These are phyloP conservation scores for Cytospora piceae DNA, from an alignment of 2,329 filamentous ascomycete genomes.

Conservation along the genomic window DNA sequence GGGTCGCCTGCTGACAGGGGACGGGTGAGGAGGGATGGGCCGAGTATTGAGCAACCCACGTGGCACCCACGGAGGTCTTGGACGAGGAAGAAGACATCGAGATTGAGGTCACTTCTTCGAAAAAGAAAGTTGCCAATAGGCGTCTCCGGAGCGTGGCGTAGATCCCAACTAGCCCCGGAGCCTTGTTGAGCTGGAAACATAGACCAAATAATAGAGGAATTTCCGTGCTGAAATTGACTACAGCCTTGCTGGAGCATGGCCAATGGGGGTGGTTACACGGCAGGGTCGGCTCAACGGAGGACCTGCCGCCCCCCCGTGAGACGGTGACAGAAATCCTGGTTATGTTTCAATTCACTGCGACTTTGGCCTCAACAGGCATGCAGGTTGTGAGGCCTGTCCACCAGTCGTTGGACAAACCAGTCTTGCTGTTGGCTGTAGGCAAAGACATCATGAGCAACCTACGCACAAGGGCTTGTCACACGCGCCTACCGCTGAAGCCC, in stretches of 20 bases:
- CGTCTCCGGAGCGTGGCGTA: neutral
- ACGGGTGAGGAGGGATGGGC: no score
- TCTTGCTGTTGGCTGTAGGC: no score
- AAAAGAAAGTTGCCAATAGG: neutral
- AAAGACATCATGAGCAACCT: neutral
- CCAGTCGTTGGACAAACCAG: neutral
- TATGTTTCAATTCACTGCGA: no score
- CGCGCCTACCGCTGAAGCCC: neutral
- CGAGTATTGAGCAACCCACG: neutral
- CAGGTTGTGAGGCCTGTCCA: neutral
- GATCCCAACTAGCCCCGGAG: neutral
- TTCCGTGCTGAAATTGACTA: neutral
- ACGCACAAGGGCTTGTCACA: neutral
- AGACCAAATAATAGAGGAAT: neutral
- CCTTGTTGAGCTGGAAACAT: neutral
- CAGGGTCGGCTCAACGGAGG: neutral
- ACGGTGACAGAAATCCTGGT: neutral
- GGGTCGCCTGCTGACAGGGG: neutral
- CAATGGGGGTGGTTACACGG: neutral
- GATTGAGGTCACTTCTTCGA: neutral
- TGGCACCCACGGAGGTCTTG: neutral
- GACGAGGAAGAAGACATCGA: neutral
- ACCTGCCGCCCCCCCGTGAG: neutral
- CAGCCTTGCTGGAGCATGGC: neutral
- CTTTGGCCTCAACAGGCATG: neutral